Evolutionary conservation across 768 basidiomycete genomes (phyloP).

Genomic region (Collybiopsis luxurians): DNA sequence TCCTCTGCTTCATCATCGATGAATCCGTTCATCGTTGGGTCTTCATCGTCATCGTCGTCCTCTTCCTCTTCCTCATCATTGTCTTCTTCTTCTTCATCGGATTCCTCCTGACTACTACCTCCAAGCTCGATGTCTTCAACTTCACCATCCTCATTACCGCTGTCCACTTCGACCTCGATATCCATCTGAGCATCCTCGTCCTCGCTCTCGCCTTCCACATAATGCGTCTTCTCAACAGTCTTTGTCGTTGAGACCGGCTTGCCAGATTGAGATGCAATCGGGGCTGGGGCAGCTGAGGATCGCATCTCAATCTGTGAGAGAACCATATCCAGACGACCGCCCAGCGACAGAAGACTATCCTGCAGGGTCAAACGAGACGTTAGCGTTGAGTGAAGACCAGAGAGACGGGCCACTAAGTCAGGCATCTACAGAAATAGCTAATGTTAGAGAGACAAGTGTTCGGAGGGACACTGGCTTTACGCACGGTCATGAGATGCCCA

Average conservation of each 20-base stretch:
- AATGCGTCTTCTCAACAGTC: slow-evolving; percentile 7
- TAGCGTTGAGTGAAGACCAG: slow-evolving; percentile 80
- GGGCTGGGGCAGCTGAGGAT: slow-evolving; percentile 64
- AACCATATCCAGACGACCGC: slow-evolving; percentile 90
- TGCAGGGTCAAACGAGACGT: slow-evolving; percentile 79
- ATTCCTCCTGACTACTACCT: slow-evolving; percentile 8
- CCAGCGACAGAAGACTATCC: slow-evolving; percentile 79
- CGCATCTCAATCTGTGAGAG: slow-evolving; percentile 92
- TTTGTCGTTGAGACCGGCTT: slow-evolving; percentile 30
- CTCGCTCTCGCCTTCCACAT: slow-evolving; percentile 9
- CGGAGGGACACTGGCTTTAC: slow-evolving; percentile 25
- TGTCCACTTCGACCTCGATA: slow-evolving; percentile 7
- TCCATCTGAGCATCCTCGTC: slow-evolving; percentile 9
- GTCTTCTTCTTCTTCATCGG: slow-evolving; percentile 1
- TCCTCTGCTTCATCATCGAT: slow-evolving; percentile 40
- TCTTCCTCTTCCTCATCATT: slow-evolving; percentile 6
- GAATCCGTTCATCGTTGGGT: slow-evolving; percentile 26
- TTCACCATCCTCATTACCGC: slow-evolving; percentile 4
- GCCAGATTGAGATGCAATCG: slow-evolving; percentile 41
- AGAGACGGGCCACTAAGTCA: slow-evolving; percentile 83
- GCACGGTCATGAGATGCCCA: slow-evolving; percentile 90
- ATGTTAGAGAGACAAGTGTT: slow-evolving; percentile 9
- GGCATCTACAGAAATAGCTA: slow-evolving; percentile 65
- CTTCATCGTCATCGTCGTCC: slow-evolving; percentile 14
- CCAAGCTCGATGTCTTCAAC: slow-evolving; percentile 10